Base-by-base conservation (phyloP, 768 basidiomycete genomes). In the Boletellus sp. region DNA sequence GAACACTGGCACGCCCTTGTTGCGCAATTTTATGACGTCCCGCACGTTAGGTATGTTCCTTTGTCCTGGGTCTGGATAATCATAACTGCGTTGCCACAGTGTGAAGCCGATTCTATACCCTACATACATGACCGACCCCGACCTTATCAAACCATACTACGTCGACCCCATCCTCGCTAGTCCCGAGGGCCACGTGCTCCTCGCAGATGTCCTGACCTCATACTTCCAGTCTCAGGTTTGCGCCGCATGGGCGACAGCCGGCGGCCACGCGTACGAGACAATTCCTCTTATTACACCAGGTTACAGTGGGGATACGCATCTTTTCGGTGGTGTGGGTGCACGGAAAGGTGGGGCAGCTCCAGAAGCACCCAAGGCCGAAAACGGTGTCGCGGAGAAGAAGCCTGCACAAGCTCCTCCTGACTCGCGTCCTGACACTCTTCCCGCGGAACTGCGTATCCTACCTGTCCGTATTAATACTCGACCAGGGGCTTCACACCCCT, bases 1-100 rank as follows among this genome's bases (percentile, higher is more conserved):
- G 94, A 96, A 63, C 82, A 91, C 59, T 84, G 83, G 76, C 95
- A 99, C 67, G 85, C 78, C 55, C 71, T 87, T 49, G 94, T 97
- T 1, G 90, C 96, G 2, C 93, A 94, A 64, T 98, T 93, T 73
- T 99, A 99, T 73, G 96, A 99, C 64, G 82, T 97, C 23, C 94
- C 95, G 0, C 91, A 98, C 65, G 74, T 99, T 60, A 83, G 79
- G 83, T 81, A 40, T 36, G 72, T 22, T 13, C 9, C 4, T 22
- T 39, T 34, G 13, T 23, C 26, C 26, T 33, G 1, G 45, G 20
- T 28, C 22, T 42, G n/a, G 34, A 20, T 39, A 11, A 15, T 19
- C 3, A 11, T 41, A 7, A n/a, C 57, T 6, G 53, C 17, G 4
- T 47, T 44, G 11, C 13, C 44, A 37, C 57, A 90, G 86, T 68